Base-by-base conservation (phyloP, 2,329 filamentous ascomycete genomes). In the Ophiostoma triangulosporum region DNA sequence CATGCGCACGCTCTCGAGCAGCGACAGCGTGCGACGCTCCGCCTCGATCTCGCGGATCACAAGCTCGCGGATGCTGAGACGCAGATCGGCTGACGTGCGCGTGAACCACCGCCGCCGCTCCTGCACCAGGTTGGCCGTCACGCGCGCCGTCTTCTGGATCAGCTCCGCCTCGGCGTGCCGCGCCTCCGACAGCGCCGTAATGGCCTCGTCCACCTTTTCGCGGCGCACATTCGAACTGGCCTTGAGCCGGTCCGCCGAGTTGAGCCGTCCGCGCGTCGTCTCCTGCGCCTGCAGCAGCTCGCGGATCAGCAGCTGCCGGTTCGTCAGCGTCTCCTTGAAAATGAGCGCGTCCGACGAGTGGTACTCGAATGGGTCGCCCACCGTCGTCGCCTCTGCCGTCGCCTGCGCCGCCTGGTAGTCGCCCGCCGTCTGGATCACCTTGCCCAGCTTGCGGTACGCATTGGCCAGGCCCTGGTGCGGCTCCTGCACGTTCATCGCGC, bases 131-230 rank as follows among this genome's bases (percentile, higher is more conserved):
- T 95, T 96, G 48, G 83, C 76, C 0, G 93, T 97, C 9, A 98
- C 91, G 48, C 88, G 81, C 57, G 88, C 82, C 0, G 89, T 94
- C 71, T 95, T 96, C 62, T 86, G 81, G 57, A 81, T 79, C 24
- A 98, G 78, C 62, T 89, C 86, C 14, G 81, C 73, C 69, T 98
- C 93, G 60, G 86, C 81, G 58, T 78, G 83, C 53, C 85, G 78
- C 4, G 93, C 93, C 64, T 97, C 93, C 58, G 95, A 89, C 4
- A 97, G 77, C 4, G 88, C 80, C 17, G 82, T 77, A 63, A 98
- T 94, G n/a, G 93, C 93, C 69, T 98, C 93, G 65, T 98, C 93
- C 27, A 97, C 93, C 71, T 97, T 98, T 65, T 98, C 93, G 33
- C 86, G 79, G 57, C 88, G 85, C 33, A 98, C 90, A 55, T 83